A percentile compares a stretch with the other conserved stretches of the same genome.
Conservation (phyloP, 1,139 yeast genomes). For the Eremothecium cymbalariae region DNA sequence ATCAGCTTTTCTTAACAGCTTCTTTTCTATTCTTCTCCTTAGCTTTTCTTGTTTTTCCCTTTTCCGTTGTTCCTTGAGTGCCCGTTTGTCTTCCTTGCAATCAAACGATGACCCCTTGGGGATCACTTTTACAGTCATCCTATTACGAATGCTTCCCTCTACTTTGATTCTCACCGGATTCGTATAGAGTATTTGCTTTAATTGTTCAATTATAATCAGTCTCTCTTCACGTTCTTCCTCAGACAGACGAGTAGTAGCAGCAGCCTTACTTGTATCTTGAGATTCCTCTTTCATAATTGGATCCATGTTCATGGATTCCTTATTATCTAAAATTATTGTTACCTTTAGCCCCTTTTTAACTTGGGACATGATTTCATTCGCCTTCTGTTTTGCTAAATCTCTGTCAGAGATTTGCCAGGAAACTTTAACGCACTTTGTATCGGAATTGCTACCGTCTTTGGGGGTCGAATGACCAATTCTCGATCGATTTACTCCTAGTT, state of each 20-base stretch:
- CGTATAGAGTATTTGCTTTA: conserved; percentile 32
- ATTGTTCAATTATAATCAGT: conserved; percentile 27
- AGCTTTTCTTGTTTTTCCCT: conserved; percentile 26
- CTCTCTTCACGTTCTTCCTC: conserved; percentile 22
- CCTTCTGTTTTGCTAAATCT: conserved; percentile 39
- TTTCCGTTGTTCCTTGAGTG: conserved; percentile 24
- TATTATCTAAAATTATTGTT: conserved; percentile 34
- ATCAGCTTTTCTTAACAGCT: too few species aligned
- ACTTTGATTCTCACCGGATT: conserved; percentile 28
- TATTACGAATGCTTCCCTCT: conserved; percentile 28
- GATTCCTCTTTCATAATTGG: conserved; percentile 6
- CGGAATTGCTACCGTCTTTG: conserved; percentile 25
- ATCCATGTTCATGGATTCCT: conserved; percentile 11
- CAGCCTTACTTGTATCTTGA: neutral
- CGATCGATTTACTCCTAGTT: conserved; percentile 19
- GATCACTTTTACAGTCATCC: conserved; percentile 25
- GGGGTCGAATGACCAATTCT: conserved; percentile 15
- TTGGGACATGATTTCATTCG: conserved; percentile 36
- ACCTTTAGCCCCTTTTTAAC: conserved; percentile 36
- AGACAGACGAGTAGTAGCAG: too few species aligned
- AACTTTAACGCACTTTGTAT: conserved; percentile 35
- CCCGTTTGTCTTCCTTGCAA: conserved; percentile 15
- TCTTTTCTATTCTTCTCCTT: conserved; percentile 20
- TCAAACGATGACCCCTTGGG: conserved; percentile 24
- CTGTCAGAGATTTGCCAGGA: conserved; percentile 40